phyloP scores from a whole-genome alignment of 768 basidiomycete species.

The Leucogyrophana mollusca region DNA sequence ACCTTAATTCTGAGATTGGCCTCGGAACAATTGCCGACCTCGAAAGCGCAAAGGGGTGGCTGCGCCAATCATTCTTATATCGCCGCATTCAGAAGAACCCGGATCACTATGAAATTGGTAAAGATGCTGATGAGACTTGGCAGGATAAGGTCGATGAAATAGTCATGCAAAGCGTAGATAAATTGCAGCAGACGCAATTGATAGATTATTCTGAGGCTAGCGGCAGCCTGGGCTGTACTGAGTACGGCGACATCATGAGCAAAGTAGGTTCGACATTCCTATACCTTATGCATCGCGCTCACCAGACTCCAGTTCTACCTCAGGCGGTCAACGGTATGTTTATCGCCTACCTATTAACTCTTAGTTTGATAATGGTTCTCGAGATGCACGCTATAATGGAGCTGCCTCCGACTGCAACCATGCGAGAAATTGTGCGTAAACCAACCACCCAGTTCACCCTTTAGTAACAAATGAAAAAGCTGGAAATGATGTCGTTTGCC shows the following conservation, averaged over 20 bases:
- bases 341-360: neutral
- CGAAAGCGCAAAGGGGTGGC: slow-evolving; percentile 76
- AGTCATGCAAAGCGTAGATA: slow-evolving; percentile 62
- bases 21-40: slow-evolving; percentile 77
- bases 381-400: slow-evolving; percentile 71
- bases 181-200: slow-evolving; percentile 60
- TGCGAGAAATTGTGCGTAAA: slow-evolving; percentile 65
- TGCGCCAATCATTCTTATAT: slow-evolving; percentile 82
- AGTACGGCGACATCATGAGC: slow-evolving; percentile 86
- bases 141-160: slow-evolving; percentile 70
- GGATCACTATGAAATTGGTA: slow-evolving; percentile 63
- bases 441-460: neutral
- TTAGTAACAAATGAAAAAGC: slow-evolving; percentile 31
- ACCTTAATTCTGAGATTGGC: slow-evolving; percentile 92
- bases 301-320: slow-evolving; percentile 62
- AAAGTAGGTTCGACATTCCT: slow-evolving; percentile 47
- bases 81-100: slow-evolving; percentile 87
- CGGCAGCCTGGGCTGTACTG: slow-evolving; percentile 56
- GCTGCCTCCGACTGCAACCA: slow-evolving; percentile 49
- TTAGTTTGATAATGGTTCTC: slow-evolving; percentile 3
- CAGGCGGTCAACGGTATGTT: slow-evolving; percentile 59
- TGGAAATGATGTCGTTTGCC: slow-evolving; percentile 62
- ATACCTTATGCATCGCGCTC: neutral
- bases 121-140: slow-evolving; percentile 59
- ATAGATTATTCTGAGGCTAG: slow-evolving; percentile 45